Base-by-base conservation (phyloP, 1,139 yeast genomes). In the Candida smagusa region DNA sequence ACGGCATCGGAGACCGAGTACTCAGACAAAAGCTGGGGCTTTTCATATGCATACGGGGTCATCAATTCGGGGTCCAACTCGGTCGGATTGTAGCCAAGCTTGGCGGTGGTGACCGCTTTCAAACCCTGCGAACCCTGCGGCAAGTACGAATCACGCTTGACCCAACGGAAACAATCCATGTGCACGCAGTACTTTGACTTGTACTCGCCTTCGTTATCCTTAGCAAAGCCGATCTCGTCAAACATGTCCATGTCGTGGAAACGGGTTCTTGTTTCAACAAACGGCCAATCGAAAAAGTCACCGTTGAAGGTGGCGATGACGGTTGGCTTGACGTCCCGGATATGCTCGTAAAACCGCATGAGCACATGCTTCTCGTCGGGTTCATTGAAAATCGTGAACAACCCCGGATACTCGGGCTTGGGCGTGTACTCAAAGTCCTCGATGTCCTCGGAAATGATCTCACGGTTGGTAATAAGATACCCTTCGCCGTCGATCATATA, bases 401-500 rank as follows among this genome's bases (percentile, higher is more conserved):
- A 52, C 11, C 99, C 99, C 1, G 90, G 95, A 57, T 84, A 92
- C 59, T 94, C 99, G 2, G 97, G 96, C 53, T 82, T 88, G 1
- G 99, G 99, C 0, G 98, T 90, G 56, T 94, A 94, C 59, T 94
- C 98, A 52, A 94, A 94, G 61, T 94, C 97, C 36, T 86, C 95
- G 42, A 94, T 94, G 58, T 94, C 97, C 56, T 88, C 86, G 2
- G 96, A 81, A 28, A 94, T 90, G 49, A 94, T 88, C 50, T 90
- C 97, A 53, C 99, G 68, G 56, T 94, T 94, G 8, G 97, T 94
- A 46, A 94, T 94, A 28, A 94, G 68, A 54, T 67, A 94, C 31
- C 99, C 99, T 50, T 88, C 95, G 6, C 98, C 98, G 56, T 94
- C 98, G 43, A 94, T 89, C 98, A 94, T 94, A 61, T 94, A 94